Base-by-base conservation (phyloP, 129 eudicot species). In the Tagetes patula region DNA sequence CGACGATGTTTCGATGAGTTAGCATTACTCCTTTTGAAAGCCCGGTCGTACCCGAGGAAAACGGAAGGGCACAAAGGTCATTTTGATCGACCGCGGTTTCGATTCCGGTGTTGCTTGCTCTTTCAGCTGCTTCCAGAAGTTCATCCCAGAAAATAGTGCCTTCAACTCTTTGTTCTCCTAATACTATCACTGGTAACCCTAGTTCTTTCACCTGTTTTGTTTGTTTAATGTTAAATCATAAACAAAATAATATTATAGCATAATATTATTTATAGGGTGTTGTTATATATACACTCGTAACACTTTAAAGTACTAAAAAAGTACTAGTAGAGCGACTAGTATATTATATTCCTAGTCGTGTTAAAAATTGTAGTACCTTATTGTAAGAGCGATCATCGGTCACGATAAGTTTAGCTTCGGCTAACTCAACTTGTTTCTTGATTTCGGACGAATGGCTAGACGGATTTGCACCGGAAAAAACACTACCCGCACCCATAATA, bases 1-100 rank as follows among this genome's bases (percentile, higher is more conserved):
- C 91, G 4, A 95, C 90, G 1, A 91, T 37, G 75, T 95, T 95
- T 50, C 89, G 76, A 82, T 95, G 97, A 55, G 91, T 95, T 38
- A 95, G 80, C 99, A 95, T 95, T 46, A 95, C 99, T 0, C 99
- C 99, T 62, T 95, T 90, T 1, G 99, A 90, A 36, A 90, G 54
- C 2, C 97, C 97, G 4, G 99, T 95, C 20, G 99, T 95, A 41
- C 99, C 99, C 3, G 99, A 95, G 8, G 99, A 95, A 70, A 95
- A 95, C 6, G 99, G 99, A 7, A 95, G 97, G 3, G 99, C 99
- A 27, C 97, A 95, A 10, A 90, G 77, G 72, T 90, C 97, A 49
- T 60, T 80, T 55, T 90, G 91, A 5, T 64, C 74, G 2, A 86
- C 80, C 1, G 82, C 71, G n/a, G 48, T 73, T 68, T 90, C 88